Conservation (phyloP, 768 basidiomycete species). For the Royoungia palumana region DNA sequence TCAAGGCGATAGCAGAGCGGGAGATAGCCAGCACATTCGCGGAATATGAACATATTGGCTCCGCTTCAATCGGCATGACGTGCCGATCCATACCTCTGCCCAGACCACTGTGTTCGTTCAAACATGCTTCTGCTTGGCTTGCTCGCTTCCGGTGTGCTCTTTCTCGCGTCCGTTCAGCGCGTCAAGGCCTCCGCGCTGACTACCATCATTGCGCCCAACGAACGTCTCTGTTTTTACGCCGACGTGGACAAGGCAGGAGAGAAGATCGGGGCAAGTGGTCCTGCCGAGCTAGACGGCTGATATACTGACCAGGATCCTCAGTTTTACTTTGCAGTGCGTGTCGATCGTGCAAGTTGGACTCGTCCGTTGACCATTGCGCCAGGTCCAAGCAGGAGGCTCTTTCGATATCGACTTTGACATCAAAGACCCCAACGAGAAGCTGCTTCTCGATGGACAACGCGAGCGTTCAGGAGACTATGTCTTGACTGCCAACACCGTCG, state of each 20-base stretch:
- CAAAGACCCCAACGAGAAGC: constrained; percentile 85
- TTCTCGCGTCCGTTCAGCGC: constrained; percentile 33
- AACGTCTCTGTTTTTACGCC: constrained; percentile 89
- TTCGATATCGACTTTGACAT: constrained; percentile 96
- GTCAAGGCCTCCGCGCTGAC: constrained; percentile 67
- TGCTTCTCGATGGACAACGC: constrained; percentile 81
- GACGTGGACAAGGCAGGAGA: constrained; percentile 95
- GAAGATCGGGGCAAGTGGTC: constrained; percentile 74
- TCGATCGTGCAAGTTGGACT: neutral
- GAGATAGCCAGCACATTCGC: constrained; percentile 6
- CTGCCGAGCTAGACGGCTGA: neutral
- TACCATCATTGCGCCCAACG: constrained; percentile 73
- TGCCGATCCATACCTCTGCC: constrained; percentile 18
- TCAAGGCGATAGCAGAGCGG: neutral
- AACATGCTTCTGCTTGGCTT: constrained; percentile 24
- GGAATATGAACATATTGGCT: constrained; percentile 12
- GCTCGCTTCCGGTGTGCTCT: constrained; percentile 19
- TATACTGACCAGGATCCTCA: constrained; percentile 31
- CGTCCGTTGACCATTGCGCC: neutral
- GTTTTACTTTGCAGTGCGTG: constrained; percentile 94
- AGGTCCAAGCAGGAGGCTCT: constrained; percentile 96
- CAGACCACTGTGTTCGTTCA: neutral
- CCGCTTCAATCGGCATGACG: constrained; percentile 19
- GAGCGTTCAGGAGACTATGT: constrained; percentile 98
- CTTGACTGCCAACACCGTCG: constrained; percentile 86